Percentiles rank a stretch among this genome's conserved stretches.
These are phyloP conservation scores for Xylariaceae sp. DNA, from an alignment of 2,329 filamentous ascomycete genomes.

Conservation along the genomic window DNA sequence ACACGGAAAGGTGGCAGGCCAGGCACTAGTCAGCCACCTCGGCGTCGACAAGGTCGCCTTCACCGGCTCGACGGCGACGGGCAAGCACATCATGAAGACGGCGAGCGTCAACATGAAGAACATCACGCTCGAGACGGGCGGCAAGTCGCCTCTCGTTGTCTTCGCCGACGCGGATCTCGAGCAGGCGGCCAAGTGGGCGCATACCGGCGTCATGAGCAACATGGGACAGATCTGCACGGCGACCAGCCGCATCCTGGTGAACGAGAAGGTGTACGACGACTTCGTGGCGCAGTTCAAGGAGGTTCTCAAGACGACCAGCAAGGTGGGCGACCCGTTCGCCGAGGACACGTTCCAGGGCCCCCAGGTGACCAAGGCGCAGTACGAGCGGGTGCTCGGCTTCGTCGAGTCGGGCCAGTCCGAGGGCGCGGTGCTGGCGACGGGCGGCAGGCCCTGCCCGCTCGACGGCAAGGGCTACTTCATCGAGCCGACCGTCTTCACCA, in stretches of 20 bases:
- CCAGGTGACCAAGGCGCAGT: constrained; percentile 65
- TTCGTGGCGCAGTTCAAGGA: constrained; percentile 60
- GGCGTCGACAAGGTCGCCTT: constrained; percentile 74
- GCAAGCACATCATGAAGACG: constrained; percentile 69
- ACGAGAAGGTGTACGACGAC: constrained; percentile 54
- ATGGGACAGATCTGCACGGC: constrained; percentile 62
- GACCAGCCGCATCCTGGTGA: constrained; percentile 59
- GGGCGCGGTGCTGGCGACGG: constrained; percentile 61
- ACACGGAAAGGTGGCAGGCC: constrained; percentile 60
- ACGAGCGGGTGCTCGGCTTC: constrained; percentile 64
- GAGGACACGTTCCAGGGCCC: constrained; percentile 69
- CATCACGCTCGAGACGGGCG: constrained; percentile 61
- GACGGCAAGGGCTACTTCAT: constrained; percentile 42
- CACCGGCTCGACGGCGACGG: constrained; percentile 69
- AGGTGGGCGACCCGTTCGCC: constrained; percentile 65
- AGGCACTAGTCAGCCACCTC: constrained; percentile 61
- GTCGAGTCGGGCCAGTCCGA: constrained; percentile 64
- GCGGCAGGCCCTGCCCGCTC: constrained; percentile 43
- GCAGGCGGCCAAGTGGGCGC: constrained; percentile 58
- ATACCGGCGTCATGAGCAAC: constrained; percentile 51
- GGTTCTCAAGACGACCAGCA: constrained; percentile 51
- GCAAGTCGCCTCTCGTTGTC: constrained; percentile 59
- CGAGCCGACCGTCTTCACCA: constrained; percentile 41
- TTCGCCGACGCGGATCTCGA: constrained; percentile 63
- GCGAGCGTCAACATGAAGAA: constrained; percentile 62